Conservation (phyloP, 306 rosid species). For the Purshia tridentata region DNA sequence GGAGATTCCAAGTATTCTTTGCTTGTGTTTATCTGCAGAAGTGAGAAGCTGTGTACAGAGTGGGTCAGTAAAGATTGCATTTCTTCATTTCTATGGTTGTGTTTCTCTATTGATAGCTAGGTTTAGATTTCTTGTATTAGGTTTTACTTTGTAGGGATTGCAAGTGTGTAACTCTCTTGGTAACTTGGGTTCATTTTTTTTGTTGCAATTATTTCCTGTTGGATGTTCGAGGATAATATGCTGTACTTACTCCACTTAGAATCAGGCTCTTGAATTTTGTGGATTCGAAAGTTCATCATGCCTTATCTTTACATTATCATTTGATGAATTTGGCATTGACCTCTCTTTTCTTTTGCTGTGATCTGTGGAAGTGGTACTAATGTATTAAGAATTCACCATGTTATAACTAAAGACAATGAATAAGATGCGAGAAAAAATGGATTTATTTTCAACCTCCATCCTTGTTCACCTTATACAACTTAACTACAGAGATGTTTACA, state of each 20-base stretch:
- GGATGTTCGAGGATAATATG: conserved; percentile 1
- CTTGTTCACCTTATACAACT: not conserved
- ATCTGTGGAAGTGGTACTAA: not conserved
- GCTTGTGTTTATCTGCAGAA: not conserved
- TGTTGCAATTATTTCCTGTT: not conserved
- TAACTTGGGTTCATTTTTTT: not conserved
- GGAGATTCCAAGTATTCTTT: not conserved
- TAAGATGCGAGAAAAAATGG: too few relatives aligned
- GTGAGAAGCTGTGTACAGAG: conserved; percentile 45
- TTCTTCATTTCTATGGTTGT: conserved; percentile 18
- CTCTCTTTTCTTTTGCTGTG: not conserved
- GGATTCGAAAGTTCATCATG: not conserved
- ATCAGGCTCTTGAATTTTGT: not conserved
- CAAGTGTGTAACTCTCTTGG: not conserved
- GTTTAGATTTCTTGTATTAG: conserved; percentile 8
- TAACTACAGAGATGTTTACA: not conserved
- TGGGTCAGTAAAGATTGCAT: conserved; percentile 24
- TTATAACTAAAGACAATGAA: too few relatives aligned
- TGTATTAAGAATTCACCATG: not conserved
- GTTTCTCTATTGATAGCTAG: conserved; percentile 23
- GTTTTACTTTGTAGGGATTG: conserved; percentile 2
- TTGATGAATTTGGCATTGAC: not conserved
- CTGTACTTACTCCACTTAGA: not conserved
- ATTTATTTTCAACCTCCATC: too few relatives aligned
- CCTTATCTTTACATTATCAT: not conserved